A percentile compares a stretch with the other conserved stretches of the same genome.
These are phyloP conservation scores for Hysterium pulicare DNA, from an alignment of 2,329 filamentous ascomycete species.

Conservation along the genomic window DNA sequence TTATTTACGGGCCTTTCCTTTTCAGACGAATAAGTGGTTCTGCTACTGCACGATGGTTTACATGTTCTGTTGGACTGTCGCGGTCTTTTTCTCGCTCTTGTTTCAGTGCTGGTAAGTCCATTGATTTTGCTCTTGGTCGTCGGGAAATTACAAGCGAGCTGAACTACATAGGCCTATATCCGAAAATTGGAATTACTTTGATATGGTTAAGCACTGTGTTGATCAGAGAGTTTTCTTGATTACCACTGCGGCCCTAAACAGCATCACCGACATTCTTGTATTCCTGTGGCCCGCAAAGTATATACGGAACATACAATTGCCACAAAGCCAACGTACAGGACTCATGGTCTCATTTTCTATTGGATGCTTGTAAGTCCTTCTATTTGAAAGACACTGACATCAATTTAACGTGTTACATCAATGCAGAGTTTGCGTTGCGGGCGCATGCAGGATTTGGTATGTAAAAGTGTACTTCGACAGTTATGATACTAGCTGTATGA, in stretches of 20 bases:
- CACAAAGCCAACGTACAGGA: slow-evolving; percentile 24
- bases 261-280: slow-evolving; percentile 28
- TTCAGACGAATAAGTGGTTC: slow-evolving; percentile 25
- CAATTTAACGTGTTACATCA: background rate
- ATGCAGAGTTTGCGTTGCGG: slow-evolving; percentile 25
- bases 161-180: background rate
- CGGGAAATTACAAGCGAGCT: no score
- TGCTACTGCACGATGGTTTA: slow-evolving; percentile 23
- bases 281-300: slow-evolving; percentile 30
- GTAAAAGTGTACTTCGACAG: slow-evolving; percentile 21
- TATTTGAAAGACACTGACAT: background rate
- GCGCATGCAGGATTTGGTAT: slow-evolving; percentile 28
- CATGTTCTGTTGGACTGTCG: slow-evolving; percentile 16
- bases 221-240: slow-evolving; percentile 11
- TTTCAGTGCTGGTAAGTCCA: slow-evolving; percentile 29
- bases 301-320: slow-evolving; percentile 23
- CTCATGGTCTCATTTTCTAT: slow-evolving; percentile 29
- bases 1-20: slow-evolving; percentile 23
- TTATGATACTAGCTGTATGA: slow-evolving; percentile 27
- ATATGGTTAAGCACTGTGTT: slow-evolving; percentile 11
- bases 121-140: background rate
- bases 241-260: slow-evolving; percentile 15
- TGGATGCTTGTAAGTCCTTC: slow-evolving; percentile 20
- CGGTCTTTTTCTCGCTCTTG: slow-evolving; percentile 22
- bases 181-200: slow-evolving; percentile 8